Evolutionary conservation across 2,329 filamentous ascomycete genomes (phyloP).

Genomic region (Fusarium begoniae): DNA sequence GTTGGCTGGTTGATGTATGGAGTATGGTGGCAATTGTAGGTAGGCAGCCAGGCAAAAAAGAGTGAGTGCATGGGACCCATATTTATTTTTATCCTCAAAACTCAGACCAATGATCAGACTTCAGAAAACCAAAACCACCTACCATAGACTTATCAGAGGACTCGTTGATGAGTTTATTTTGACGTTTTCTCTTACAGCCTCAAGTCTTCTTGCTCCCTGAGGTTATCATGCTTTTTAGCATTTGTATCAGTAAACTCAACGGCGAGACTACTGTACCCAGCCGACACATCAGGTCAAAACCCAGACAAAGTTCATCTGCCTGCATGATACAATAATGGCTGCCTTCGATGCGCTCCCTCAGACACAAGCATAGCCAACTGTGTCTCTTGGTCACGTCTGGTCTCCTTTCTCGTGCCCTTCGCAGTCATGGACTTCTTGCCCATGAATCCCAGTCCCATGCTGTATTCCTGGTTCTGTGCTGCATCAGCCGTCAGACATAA

Average conservation of each 20-base stretch:
- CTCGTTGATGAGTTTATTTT: neutral
- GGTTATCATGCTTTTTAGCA: neutral
- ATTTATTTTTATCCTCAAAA: neutral
- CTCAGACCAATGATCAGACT: neutral
- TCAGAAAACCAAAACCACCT: neutral
- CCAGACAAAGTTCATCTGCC: neutral
- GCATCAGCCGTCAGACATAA: neutral
- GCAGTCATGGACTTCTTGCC: neutral
- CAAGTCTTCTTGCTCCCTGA: neutral
- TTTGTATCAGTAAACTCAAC: neutral
- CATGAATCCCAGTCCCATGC: too few species aligned
- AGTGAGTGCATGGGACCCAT: neutral
- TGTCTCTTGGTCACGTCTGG: neutral
- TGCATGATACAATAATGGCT: neutral
- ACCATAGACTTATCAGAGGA: neutral
- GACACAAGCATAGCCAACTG: neutral
- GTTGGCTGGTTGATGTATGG: neutral
- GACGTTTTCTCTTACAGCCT: too few species aligned
- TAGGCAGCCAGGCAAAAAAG: neutral
- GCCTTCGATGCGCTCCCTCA: neutral
- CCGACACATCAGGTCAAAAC: too few species aligned
- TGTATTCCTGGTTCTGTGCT: neutral
- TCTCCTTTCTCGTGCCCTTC: neutral
- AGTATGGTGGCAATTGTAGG: slow-evolving; percentile 31
- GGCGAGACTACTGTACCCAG: neutral